A percentile compares a stretch with the other conserved stretches of the same genome.
Conservation (phyloP, 2,329 filamentous ascomycete species). For the Cordyceps militaris region DNA sequence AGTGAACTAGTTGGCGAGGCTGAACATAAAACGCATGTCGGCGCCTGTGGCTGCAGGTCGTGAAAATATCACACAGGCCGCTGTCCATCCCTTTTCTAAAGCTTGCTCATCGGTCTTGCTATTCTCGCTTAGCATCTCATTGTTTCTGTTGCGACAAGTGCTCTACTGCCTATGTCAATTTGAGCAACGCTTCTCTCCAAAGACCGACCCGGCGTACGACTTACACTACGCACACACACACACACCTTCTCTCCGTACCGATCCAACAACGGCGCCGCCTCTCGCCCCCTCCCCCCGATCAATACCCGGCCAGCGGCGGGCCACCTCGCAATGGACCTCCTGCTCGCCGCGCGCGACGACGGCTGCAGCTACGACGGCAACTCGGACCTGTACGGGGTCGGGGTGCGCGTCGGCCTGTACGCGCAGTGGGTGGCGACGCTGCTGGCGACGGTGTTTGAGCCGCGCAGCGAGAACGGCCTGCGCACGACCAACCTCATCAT, state of each 20-base stretch:
- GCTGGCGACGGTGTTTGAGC: slow-evolving; percentile 19
- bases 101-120: no score
- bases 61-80: slow-evolving; percentile 1
- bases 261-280: no score
- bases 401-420: slow-evolving; percentile 22
- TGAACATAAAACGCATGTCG: neutral
- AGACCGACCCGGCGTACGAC: no score
- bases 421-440: slow-evolving; percentile 21
- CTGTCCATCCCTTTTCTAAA: neutral
- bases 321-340: neutral
- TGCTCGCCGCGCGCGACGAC: neutral
- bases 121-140: no score
- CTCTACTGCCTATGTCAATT: no score
- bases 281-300: no score
- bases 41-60: neutral
- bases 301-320: no score
- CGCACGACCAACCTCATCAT: slow-evolving; percentile 26
- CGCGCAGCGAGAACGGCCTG: slow-evolving; percentile 16
- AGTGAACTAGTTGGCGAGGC: slow-evolving; percentile 1
- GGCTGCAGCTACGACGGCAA: slow-evolving; percentile 14
- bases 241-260: no score
- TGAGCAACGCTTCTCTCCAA: no score
- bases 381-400: slow-evolving; percentile 23
- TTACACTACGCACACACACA: no score
- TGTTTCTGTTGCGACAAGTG: no score